Percentiles rank a stretch among this genome's conserved stretches.
These are phyloP conservation scores for Zalaria obscura DNA, from an alignment of 2,329 filamentous ascomycete genomes.

Conservation along the genomic window DNA sequence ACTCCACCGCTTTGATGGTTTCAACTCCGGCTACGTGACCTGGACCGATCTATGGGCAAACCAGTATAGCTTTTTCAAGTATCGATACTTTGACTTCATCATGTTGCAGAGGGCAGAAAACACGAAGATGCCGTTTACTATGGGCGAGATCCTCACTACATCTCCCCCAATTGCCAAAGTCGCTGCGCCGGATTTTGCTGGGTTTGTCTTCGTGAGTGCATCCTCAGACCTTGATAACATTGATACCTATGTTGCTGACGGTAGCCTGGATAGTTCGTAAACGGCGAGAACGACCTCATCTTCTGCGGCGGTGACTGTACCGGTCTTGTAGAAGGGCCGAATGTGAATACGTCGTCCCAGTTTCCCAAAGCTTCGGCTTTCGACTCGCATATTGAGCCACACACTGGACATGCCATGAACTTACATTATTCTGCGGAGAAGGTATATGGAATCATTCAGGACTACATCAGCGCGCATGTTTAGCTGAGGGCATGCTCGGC, in stretches of 20 bases:
- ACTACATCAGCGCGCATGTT: background rate
- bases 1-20: conserved; percentile 15
- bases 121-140: conserved; percentile 15
- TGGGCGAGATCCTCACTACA: conserved; percentile 13
- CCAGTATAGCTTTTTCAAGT: conserved; percentile 18
- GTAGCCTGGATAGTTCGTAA: background rate
- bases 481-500: no score
- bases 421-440: background rate
- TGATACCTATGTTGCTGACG: background rate
- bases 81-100: conserved; percentile 14
- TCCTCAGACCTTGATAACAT: background rate
- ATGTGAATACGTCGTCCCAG: background rate
- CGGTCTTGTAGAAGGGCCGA: background rate
- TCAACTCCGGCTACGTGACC: conserved; percentile 16
- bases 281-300: background rate
- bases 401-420: background rate
- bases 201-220: background rate
- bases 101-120: conserved; percentile 14
- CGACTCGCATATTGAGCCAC: background rate
- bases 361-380: background rate
- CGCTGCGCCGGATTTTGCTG: background rate
- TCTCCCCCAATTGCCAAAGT: background rate
- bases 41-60: conserved; percentile 9
- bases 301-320: background rate
- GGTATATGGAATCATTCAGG: background rate